Conservation (phyloP, 768 basidiomycete genomes). For the Phylloporus sp. region DNA sequence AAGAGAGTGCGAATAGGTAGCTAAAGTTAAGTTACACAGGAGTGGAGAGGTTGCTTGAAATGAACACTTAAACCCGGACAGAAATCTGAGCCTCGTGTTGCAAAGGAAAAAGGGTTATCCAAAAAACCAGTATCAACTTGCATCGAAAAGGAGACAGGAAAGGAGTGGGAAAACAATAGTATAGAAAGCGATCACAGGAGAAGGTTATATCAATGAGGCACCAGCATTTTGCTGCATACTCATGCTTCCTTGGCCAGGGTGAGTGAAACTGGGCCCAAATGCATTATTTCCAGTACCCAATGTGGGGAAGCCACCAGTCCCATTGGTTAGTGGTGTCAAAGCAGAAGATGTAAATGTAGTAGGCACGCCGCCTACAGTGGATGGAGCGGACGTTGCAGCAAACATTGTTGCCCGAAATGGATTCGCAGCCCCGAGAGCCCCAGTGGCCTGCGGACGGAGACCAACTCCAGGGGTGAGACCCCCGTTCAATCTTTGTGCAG, state of each 20-base stretch:
- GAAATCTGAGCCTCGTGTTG: slow-evolving; percentile 9
- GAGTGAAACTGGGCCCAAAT: slow-evolving; percentile 23
- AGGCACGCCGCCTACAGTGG: background rate
- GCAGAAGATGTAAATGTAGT: slow-evolving; percentile 18
- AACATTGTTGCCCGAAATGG: slow-evolving; percentile 69
- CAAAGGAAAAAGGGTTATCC: background rate
- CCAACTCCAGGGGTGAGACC: slow-evolving; percentile 38
- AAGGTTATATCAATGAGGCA: slow-evolving; percentile 46
- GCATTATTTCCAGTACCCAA: slow-evolving; percentile 17
- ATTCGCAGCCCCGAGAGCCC: slow-evolving; percentile 46
- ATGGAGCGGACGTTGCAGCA: slow-evolving; percentile 28
- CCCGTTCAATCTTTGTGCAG: slow-evolving; percentile 13
- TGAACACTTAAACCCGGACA: background rate
- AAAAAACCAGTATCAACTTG: background rate
- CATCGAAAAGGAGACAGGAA: background rate
- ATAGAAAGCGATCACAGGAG: slow-evolving; percentile 8
- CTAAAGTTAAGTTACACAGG: slow-evolving; percentile 23
- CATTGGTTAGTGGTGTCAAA: slow-evolving; percentile 23
- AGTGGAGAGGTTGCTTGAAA: background rate
- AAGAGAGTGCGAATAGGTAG: slow-evolving; percentile 10
- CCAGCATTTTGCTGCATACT: slow-evolving; percentile 43
- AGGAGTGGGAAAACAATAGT: background rate
- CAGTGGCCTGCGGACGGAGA: slow-evolving; percentile 61
- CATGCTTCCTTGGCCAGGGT: slow-evolving; percentile 20
- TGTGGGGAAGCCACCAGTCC: background rate